Conservation (phyloP, 805 yeast species). For the Yarrowia sp. region DNA sequence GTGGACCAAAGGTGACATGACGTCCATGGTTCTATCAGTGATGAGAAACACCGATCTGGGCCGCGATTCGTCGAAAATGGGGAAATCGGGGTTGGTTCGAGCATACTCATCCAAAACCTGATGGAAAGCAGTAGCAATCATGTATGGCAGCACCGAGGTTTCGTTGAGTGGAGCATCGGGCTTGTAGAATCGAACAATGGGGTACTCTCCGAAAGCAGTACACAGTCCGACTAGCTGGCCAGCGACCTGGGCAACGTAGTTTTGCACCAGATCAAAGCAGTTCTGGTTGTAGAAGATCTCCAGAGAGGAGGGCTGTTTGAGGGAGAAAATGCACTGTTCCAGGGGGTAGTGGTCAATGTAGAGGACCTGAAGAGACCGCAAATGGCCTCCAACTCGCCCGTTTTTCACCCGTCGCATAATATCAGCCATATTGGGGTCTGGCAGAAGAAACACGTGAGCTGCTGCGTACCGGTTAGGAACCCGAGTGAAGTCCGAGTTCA, state of each 20-base stretch:
- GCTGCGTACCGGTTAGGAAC: constrained; percentile 69
- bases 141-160: constrained; percentile 60
- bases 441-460: constrained; percentile 71
- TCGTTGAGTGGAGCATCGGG: constrained; percentile 40
- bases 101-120: constrained; percentile 70
- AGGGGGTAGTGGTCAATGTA: constrained; percentile 58
- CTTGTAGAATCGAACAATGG: constrained; percentile 72
- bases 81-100: constrained; percentile 61
- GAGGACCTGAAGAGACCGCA: constrained; percentile 42
- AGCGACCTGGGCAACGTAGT: constrained; percentile 59
- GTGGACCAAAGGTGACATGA: constrained; percentile 79
- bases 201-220: constrained; percentile 81
- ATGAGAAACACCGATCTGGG: constrained; percentile 74
- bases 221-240: constrained; percentile 67
- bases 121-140: constrained; percentile 74
- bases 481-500: constrained; percentile 67
- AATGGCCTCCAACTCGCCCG: constrained; percentile 34
- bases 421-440: constrained; percentile 37
- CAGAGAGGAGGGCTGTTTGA: constrained; percentile 58
- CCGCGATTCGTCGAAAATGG: constrained; percentile 44
- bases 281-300: constrained; percentile 68
- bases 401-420: constrained; percentile 34
- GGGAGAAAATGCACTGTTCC: constrained; percentile 69
- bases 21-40: constrained; percentile 80
- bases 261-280: constrained; percentile 60